A percentile compares a stretch with the other conserved stretches of the same genome.
Evolutionary conservation across 2,329 filamentous ascomycete species (phyloP).

Genomic region (Colletotrichum kahawae): DNA sequence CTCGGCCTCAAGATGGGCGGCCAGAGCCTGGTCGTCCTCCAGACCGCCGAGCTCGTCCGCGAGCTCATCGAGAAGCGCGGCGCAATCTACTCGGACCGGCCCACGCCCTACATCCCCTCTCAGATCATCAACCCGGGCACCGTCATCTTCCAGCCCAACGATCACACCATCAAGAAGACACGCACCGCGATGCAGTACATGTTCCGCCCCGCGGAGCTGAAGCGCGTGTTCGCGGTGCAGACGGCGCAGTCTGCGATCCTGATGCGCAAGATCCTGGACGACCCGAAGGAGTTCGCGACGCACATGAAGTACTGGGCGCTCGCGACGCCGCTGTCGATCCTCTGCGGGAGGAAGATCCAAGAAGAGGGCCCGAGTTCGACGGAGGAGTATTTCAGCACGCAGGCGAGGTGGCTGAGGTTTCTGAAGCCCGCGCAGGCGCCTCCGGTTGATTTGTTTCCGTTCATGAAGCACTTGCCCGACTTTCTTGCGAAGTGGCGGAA

Average conservation of each 20-base stretch:
- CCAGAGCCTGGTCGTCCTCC: conserved; percentile 37
- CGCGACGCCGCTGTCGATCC: conserved; percentile 27
- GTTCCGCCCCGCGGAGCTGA: conserved; percentile 26
- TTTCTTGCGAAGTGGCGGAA: conserved; percentile 52
- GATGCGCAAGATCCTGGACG: conserved; percentile 22
- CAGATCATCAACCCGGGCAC: conserved; percentile 26
- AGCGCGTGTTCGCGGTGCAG: conserved; percentile 19
- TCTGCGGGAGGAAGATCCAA: conserved; percentile 25
- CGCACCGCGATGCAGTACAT: conserved; percentile 22
- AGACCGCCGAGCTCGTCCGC: conserved; percentile 33
- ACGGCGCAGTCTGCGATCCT: conserved; percentile 26
- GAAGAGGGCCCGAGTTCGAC: conserved; percentile 20
- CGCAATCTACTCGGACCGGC: conserved; percentile 41
- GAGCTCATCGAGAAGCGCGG: conserved; percentile 43
- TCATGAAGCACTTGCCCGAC: conserved; percentile 45
- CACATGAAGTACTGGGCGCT: conserved; percentile 28
- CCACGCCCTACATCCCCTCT: conserved; percentile 30
- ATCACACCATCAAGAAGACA: not conserved
- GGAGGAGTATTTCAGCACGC: conserved; percentile 24
- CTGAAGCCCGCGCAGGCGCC: conserved; percentile 30
- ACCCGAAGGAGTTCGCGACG: conserved; percentile 14
- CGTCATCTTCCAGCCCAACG: conserved; percentile 7
- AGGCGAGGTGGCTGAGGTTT: conserved; percentile 27
- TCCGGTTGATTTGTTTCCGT: conserved; percentile 29
- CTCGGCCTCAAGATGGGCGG: conserved; percentile 34